These are phyloP conservation scores for Zostera marina DNA, from an alignment of 116 monocot species.

Conservation along the genomic window DNA sequence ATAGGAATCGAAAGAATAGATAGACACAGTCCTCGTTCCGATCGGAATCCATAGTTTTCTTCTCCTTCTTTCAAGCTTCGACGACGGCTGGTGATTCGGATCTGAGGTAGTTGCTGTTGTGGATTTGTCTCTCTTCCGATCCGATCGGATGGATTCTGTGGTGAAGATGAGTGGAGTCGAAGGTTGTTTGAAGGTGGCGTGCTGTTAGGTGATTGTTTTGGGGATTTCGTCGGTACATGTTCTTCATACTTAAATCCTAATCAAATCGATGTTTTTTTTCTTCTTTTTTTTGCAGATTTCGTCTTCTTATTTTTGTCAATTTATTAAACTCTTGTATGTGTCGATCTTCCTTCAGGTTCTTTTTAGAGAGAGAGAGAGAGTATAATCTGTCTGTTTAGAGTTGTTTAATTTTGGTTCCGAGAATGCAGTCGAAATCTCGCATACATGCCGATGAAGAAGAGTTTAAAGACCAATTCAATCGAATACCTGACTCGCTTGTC, in stretches of 20 bases:
- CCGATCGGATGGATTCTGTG: neutral
- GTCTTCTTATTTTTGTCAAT: neutral
- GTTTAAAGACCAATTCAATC: slow-evolving; percentile 43
- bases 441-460: slow-evolving; percentile 30
- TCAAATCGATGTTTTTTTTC: too few relatives aligned
- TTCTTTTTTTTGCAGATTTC: too few relatives aligned
- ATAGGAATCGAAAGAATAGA: too few relatives aligned
- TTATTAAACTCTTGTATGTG: neutral
- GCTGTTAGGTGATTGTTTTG: neutral
- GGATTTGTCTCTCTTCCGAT: too few relatives aligned
- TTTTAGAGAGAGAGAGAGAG: too few relatives aligned
- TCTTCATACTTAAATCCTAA: neutral
- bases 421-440: slow-evolving; percentile 36
- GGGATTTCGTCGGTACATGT: neutral
- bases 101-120: slow-evolving; percentile 2
- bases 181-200: too few relatives aligned
- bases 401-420: neutral
- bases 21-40: neutral
- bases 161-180: too few relatives aligned
- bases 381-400: too few relatives aligned
- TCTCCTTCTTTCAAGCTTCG: neutral
- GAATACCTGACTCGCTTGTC: slow-evolving; percentile 50
- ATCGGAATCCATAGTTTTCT: neutral
- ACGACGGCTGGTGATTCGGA: neutral
- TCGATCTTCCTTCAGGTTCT: neutral